Evolutionary conservation across 1,284 basidiomycete genomes (phyloP).

Genomic region (Ustilago shanxiensis): DNA sequence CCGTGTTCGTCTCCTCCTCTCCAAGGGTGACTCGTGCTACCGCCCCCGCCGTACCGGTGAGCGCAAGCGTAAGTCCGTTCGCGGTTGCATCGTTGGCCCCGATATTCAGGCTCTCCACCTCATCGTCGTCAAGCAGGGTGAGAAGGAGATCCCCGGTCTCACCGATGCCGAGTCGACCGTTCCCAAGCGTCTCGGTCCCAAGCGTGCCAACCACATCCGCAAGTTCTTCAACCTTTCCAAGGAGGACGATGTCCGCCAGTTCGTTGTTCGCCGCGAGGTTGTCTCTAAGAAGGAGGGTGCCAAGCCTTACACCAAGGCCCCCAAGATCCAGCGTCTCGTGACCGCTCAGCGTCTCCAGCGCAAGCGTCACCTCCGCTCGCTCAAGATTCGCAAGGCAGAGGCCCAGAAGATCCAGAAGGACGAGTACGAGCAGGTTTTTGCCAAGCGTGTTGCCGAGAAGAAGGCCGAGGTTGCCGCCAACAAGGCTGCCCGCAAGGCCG

Average conservation of each 20-base stretch:
- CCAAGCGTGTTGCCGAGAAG: conserved; percentile 93
- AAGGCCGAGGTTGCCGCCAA: conserved; percentile 74
- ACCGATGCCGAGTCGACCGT: conserved; percentile 84
- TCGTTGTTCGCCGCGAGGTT: conserved; percentile 85
- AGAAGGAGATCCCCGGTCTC: conserved; percentile 88
- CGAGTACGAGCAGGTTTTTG: conserved; percentile 81
- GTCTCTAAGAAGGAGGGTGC: conserved; percentile 91
- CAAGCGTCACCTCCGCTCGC: conserved; percentile 89
- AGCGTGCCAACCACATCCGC: conserved; percentile 80
- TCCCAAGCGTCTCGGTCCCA: conserved; percentile 94
- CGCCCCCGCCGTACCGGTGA: conserved; percentile 91
- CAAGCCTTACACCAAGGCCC: conserved; percentile 98
- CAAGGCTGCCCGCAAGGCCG: conserved; percentile 57
- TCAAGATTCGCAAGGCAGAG: conserved; percentile 90
- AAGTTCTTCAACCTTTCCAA: conserved; percentile 98
- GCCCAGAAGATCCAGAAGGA: conserved; percentile 93
- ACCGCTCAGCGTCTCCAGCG: conserved; percentile 95
- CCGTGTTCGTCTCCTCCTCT: conserved; percentile 93
- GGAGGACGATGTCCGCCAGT: conserved; percentile 98
- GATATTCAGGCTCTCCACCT: conserved; percentile 96
- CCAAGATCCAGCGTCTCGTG: conserved; percentile 78
- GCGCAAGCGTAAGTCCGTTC: conserved; percentile 98
- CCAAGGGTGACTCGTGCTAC: conserved; percentile 98
- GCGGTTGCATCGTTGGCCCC: conserved; percentile 93
- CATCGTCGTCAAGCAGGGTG: conserved; percentile 97